Evolutionary conservation across 2,329 filamentous ascomycete genomes (phyloP).

Genomic region (Fusarium pseudoanthophilum): DNA sequence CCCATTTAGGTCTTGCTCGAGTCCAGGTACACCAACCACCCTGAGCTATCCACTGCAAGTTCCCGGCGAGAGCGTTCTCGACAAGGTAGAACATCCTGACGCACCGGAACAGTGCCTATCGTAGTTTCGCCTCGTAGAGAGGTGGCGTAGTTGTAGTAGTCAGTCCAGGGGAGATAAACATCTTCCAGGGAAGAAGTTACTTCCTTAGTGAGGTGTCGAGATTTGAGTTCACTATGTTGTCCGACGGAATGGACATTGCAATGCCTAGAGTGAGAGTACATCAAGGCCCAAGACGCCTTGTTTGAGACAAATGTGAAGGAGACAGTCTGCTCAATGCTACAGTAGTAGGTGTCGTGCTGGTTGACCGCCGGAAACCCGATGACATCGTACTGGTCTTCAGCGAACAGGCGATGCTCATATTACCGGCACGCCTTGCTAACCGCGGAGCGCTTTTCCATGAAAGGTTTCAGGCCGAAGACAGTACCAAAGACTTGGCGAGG

Average conservation of each 20-base stretch:
- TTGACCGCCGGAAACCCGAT: background rate
- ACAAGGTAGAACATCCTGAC: too few relatives aligned
- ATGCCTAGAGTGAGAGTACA: background rate
- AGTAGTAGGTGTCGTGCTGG: background rate
- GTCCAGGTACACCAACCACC: background rate
- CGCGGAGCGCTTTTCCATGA: accelerated
- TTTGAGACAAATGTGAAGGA: background rate
- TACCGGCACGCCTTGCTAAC: background rate
- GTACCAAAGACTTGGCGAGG: background rate
- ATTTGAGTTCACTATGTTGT: background rate
- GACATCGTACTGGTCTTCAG: background rate
- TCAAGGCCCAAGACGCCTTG: background rate
- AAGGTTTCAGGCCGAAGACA: background rate
- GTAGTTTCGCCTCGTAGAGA: too few relatives aligned
- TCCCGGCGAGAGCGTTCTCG: too few relatives aligned
- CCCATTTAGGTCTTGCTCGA: background rate
- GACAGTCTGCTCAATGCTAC: background rate
- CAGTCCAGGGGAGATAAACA: too few relatives aligned
- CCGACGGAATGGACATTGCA: accelerated
- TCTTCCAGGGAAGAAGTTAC: too few relatives aligned
- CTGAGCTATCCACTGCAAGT: background rate
- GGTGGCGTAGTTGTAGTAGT: too few relatives aligned
- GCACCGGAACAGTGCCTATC: too few relatives aligned
- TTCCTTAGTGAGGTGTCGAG: too few relatives aligned
- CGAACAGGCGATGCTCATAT: background rate